Base-by-base conservation (phyloP, 1,284 basidiomycete genomes). In the Malassezia furfur region DNA sequence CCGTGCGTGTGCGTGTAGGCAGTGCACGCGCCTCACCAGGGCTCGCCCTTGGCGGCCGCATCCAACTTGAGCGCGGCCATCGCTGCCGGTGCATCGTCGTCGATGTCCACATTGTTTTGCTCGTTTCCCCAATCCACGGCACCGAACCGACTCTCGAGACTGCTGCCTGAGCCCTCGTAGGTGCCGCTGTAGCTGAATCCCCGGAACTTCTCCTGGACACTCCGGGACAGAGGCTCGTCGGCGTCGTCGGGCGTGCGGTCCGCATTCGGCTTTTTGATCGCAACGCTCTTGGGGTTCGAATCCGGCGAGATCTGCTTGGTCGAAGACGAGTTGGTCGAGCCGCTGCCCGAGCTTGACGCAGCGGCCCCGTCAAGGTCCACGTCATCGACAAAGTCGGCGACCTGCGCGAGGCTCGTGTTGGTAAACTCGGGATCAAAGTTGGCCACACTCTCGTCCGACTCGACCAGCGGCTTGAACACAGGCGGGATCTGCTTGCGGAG, bases 391-490 rank as follows among this genome's bases (percentile, higher is more conserved):
- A 57, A 52, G 25, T 65, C 52, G 1, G 68, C 69, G 25, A 73
- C 65, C 17, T 71, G 66, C 31, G 57, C 55, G 22, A 94, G 78
- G 74, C 91, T 85, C 14, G 88, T 86, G 36, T 82, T 82, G 7
- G 94, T 99, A 77, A 99, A 99, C 77, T 96, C 91, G 38, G 90
- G 88, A 76, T 99, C 94, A 75, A 99, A 99, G 80, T 96, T 96
- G 65, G 86, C 85, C 31, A 91, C 91, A 22, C 86, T 90, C 77
- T 99, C 94, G 79, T 99, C 94, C 25, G 90, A 94, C 75, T 96
- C 93, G 63, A 99, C 91, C 58, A 87, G 82, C 14, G 94, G 94
- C 76, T 96, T 98, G 81, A 98, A 99, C 1, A 91, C 91, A 2
- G 94, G 94, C 0, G 91, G 89, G 47, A 93, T 84, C 73, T 94